phyloP scores from a whole-genome alignment of 495 filamentous ascomycete genomes.

The Trichocladium antarcticum region DNA sequence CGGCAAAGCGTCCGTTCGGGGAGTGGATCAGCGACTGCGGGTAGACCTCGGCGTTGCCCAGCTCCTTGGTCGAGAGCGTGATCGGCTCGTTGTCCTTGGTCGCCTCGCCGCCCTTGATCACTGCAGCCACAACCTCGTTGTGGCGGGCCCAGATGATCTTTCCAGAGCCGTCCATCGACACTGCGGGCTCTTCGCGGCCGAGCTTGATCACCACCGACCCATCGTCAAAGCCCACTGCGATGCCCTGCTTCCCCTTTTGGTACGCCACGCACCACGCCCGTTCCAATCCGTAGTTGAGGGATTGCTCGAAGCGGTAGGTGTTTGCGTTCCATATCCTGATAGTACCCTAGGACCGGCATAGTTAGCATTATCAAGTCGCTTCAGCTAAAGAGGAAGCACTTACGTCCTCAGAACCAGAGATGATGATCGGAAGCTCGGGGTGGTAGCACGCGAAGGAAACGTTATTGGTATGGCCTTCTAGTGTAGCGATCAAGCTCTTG shows the following conservation, averaged over 20 bases:
- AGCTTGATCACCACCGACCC: conserved; percentile 96
- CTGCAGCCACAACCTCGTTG: conserved; percentile 83
- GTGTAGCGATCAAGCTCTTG: conserved; percentile 88
- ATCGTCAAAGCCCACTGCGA: conserved; percentile 96
- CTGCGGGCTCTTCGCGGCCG: conserved; percentile 91
- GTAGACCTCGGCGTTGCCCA: conserved; percentile 93
- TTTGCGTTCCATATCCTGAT: conserved; percentile 99
- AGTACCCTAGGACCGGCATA: conserved; percentile 48
- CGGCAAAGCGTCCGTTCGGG: conserved; percentile 95
- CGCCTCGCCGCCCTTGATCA: conserved; percentile 85
- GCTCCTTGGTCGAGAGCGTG: conserved; percentile 77
- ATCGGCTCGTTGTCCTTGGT: conserved; percentile 83
- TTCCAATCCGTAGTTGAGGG: conserved; percentile 88
- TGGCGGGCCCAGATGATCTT: conserved; percentile 94
- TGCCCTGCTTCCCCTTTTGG: conserved; percentile 82
- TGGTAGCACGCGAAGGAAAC: conserved; percentile 99
- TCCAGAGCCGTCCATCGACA: conserved; percentile 90
- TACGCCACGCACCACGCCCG: conserved; percentile 95
- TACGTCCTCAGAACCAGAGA: conserved; percentile 92
- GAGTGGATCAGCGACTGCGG: conserved; percentile 89
- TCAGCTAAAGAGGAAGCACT: background rate
- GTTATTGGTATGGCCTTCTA: conserved; percentile 96
- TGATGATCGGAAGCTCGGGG: conserved; percentile 91
- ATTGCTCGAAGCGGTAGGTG: conserved; percentile 91
- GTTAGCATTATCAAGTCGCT: background rate